phyloP scores from a whole-genome alignment of 202 grass and related monocot genomes.

The Musa balbisiana region DNA sequence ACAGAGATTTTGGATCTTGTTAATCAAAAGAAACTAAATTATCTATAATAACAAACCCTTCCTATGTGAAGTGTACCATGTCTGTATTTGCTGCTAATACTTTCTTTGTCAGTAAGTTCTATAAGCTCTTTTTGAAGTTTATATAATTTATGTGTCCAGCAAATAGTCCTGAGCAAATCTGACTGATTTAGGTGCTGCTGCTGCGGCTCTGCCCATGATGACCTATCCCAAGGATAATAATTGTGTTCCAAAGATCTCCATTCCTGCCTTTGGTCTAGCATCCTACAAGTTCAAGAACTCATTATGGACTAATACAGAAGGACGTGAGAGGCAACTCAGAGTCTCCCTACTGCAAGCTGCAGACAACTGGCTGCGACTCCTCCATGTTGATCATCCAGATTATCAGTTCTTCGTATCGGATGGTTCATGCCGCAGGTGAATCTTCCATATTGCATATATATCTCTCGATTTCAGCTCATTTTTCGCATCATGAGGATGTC shows the following conservation, averaged over 20 bases:
- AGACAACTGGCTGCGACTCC: slow-evolving; percentile 2
- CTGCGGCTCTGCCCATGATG: neutral
- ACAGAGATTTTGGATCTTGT: neutral
- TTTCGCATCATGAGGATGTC: neutral
- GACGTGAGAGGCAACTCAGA: neutral
- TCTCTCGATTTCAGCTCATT: neutral
- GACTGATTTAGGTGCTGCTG: slow-evolving; percentile 26
- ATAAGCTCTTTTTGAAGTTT: neutral
- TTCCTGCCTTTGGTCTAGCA: slow-evolving; percentile 41
- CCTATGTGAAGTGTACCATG: no score
- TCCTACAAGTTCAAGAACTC: slow-evolving; percentile 45
- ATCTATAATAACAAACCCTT: neutral
- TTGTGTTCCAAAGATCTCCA: slow-evolving; percentile 5
- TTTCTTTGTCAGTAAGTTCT: neutral
- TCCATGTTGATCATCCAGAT: slow-evolving; percentile 6
- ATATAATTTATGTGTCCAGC: neutral
- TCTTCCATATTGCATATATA: neutral
- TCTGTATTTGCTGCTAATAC: neutral
- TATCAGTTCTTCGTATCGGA: slow-evolving; percentile 4
- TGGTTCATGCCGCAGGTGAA: slow-evolving; percentile 18
- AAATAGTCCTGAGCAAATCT: slow-evolving; percentile 7
- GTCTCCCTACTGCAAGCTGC: slow-evolving; percentile 2
- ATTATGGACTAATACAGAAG: slow-evolving; percentile 32
- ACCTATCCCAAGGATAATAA: slow-evolving; percentile 7
- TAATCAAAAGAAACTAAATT: neutral